Evolutionary conservation across 257 asterid genomes (phyloP).

Genomic region (Anisodus acutangulus): DNA sequence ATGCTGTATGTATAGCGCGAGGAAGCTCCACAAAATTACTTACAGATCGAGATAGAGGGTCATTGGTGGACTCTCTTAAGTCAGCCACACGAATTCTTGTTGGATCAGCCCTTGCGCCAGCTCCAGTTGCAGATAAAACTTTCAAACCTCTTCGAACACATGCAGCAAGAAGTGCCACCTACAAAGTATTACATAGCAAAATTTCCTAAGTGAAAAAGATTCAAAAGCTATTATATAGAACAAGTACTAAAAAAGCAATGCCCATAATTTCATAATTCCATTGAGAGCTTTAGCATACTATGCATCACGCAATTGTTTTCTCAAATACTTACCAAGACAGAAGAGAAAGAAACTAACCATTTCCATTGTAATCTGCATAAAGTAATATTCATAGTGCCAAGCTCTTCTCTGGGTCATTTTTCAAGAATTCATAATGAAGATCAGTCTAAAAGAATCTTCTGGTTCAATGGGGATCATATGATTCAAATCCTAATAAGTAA

Average conservation of each 20-base stretch:
- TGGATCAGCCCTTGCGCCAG: slow-evolving; percentile 98
- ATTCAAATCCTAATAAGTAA: not conserved
- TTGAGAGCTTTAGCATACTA: not conserved
- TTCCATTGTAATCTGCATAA: not conserved
- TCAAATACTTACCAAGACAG: not conserved
- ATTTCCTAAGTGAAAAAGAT: slow-evolving; percentile 21
- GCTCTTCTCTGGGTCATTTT: not conserved
- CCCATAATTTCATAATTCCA: not conserved
- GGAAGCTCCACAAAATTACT: slow-evolving; percentile 30
- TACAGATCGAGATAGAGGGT: slow-evolving; percentile 96
- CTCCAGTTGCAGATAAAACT: slow-evolving; percentile 96
- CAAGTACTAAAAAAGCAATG: not conserved
- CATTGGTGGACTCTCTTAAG: slow-evolving; percentile 91
- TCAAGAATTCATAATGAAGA: not conserved
- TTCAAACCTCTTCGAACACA: slow-evolving; percentile 89
- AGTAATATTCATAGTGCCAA: not conserved
- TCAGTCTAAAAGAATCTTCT: not conserved
- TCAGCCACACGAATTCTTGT: slow-evolving; percentile 96
- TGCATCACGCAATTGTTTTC: not conserved
- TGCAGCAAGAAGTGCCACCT: slow-evolving; percentile 98
- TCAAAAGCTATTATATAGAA: slow-evolving; percentile 7
- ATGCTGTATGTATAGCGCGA: not conserved
- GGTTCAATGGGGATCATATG: slow-evolving; percentile 3
- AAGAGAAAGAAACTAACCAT: not conserved
- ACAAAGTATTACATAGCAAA: slow-evolving; percentile 37